A percentile compares a stretch with the other conserved stretches of the same genome.
Evolutionary conservation across 202 grass and related monocot genomes (phyloP).

Genomic region (Sporobolus alterniflorus): DNA sequence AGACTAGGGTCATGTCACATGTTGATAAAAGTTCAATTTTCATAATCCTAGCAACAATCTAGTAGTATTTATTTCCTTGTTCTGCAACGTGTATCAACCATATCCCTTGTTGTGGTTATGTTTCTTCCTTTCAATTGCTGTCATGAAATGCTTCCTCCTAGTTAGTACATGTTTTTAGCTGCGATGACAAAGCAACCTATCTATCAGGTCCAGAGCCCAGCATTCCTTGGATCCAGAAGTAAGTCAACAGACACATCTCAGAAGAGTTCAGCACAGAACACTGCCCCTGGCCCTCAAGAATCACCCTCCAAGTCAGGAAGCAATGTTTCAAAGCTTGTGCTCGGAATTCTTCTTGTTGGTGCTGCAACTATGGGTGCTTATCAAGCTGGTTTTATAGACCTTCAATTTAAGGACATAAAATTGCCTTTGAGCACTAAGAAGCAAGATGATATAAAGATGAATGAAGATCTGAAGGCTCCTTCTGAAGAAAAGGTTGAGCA

Average conservation of each 20-base stretch:
- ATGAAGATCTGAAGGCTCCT: conserved; percentile 54
- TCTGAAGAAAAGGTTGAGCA: conserved; percentile 48
- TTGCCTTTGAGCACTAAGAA: conserved; percentile 35
- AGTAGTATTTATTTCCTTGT: conserved; percentile 3
- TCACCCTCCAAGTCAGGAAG: conserved; percentile 59
- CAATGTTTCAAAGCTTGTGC: conserved; percentile 55
- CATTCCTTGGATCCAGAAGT: conserved; percentile 61
- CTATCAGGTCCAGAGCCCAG: conserved; percentile 54
- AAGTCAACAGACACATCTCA: conserved; percentile 70
- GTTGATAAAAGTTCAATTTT: background rate
- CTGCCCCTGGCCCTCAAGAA: conserved; percentile 43
- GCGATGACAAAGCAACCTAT: conserved; percentile 21
- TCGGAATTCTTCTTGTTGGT: conserved; percentile 74
- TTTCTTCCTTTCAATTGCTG: conserved; percentile 14
- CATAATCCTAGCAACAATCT: background rate
- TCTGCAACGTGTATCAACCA: background rate
- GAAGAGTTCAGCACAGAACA: conserved; percentile 52
- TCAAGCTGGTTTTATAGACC: conserved; percentile 68
- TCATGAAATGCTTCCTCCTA: background rate
- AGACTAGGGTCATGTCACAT: background rate
- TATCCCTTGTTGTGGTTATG: conserved; percentile 11
- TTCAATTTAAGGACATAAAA: conserved; percentile 52
- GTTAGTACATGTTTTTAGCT: background rate
- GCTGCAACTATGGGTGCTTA: conserved; percentile 74
- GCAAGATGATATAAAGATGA: conserved; percentile 41